Evolutionary conservation across 257 asterid genomes (phyloP).

Genomic region (Parsonsia alboflavescens): DNA sequence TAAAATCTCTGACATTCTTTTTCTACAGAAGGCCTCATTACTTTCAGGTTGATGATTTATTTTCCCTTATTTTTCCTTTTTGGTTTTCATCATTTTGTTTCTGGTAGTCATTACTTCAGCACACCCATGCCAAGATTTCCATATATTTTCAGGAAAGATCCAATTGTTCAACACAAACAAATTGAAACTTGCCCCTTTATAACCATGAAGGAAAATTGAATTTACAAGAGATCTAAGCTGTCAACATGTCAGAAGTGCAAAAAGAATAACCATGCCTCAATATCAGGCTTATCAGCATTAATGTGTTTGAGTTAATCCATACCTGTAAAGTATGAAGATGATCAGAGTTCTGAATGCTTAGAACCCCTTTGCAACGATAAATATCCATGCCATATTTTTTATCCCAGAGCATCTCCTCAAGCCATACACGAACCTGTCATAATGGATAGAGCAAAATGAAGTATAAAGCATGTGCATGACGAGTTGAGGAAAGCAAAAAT

Average conservation of each 20-base stretch:
- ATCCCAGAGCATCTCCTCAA: constrained; percentile 95
- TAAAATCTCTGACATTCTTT: too few relatives aligned
- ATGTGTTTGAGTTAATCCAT: constrained; percentile 8
- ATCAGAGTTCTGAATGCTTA: constrained; percentile 57
- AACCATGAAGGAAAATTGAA: neutral
- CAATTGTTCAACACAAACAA: too few relatives aligned
- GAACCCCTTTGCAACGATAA: constrained; percentile 88
- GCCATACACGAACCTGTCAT: constrained; percentile 60
- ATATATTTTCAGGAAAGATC: too few relatives aligned
- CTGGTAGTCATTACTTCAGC: too few relatives aligned
- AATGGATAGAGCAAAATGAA: neutral
- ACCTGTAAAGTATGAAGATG: constrained; percentile 87
- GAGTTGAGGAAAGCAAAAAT: neutral
- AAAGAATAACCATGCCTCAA: neutral
- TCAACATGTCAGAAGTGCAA: neutral
- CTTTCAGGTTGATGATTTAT: too few relatives aligned
- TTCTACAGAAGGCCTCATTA: too few relatives aligned
- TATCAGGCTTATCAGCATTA: neutral
- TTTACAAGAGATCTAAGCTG: neutral
- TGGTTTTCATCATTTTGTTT: too few relatives aligned
- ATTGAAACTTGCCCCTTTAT: too few relatives aligned
- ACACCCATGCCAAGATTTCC: too few relatives aligned
- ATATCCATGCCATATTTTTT: constrained; percentile 85
- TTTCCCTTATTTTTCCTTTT: too few relatives aligned
- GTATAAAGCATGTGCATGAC: neutral